phyloP scores from a whole-genome alignment of 176 grass and related monocot genomes.

The Rhynchospora pubera region DNA sequence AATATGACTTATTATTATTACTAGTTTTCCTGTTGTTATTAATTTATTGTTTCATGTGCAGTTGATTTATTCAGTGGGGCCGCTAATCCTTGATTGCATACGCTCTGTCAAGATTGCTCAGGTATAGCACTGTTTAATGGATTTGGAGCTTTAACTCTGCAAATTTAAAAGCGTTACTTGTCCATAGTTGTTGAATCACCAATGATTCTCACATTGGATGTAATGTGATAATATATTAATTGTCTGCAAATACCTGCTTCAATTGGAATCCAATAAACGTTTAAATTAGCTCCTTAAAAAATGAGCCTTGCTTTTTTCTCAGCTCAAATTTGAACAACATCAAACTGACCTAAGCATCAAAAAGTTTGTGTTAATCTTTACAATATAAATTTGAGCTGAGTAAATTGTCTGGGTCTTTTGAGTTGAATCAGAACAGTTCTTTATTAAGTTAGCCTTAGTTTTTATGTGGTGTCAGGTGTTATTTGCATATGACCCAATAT shows the following conservation, averaged over 20 bases:
- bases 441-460: neutral
- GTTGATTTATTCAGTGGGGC: conserved; percentile 62
- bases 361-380: neutral
- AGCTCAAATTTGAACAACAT: neutral
- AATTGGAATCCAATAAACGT: neutral
- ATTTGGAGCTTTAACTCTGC: neutral
- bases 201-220: neutral
- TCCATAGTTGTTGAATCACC: neutral
- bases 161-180: neutral
- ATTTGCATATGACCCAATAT: neutral
- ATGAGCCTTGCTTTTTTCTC: neutral
- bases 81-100: conserved; percentile 64
- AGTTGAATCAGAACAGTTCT: neutral
- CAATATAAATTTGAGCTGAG: neutral
- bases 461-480: neutral
- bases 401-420: neutral
- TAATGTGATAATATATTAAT: neutral
- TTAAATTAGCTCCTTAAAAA: neutral
- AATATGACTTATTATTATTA: conserved; percentile 25
- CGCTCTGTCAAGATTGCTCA: conserved; percentile 68
- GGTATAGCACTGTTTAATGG: conserved; percentile 36
- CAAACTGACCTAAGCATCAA: neutral
- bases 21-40: conserved; percentile 27
- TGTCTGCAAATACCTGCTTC: neutral
- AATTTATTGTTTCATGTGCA: conserved; percentile 28